Conservation (phyloP, 352 stramenopile species). For the Phytopythium sindhum region DNA sequence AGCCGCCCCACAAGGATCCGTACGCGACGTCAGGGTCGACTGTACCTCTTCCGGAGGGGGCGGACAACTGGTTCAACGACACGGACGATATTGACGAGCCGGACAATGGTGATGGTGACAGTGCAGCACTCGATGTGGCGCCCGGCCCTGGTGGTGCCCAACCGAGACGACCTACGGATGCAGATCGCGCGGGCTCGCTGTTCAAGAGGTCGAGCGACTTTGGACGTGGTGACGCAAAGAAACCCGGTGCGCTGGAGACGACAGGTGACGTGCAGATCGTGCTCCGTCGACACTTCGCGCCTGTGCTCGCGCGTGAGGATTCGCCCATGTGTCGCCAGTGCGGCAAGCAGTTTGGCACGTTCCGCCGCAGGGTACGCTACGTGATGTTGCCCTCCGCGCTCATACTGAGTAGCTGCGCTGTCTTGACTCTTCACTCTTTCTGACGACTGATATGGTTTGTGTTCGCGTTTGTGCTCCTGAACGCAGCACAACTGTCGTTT, state of each 20-base stretch:
- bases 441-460: background rate
- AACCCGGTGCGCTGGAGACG: constrained; percentile 3
- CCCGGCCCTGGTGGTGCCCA: background rate
- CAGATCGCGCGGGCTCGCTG: constrained; percentile 3
- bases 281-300: constrained; percentile 55
- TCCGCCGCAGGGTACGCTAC: constrained; percentile 54
- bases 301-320: constrained; percentile 45
- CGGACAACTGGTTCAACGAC: constrained; percentile 31
- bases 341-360: constrained; percentile 64
- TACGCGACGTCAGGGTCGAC: constrained; percentile 11
- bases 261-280: constrained; percentile 32
- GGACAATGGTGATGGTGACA: constrained; percentile 1
- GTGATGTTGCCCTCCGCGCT: background rate
- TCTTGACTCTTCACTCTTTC: background rate
- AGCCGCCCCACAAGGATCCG: constrained; percentile 14
- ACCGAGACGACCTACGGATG: background rate
- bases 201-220: constrained; percentile 18
- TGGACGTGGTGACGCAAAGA: background rate
- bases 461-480: background rate
- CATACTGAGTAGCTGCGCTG: background rate
- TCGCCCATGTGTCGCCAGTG: constrained; percentile 57
- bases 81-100: constrained; percentile 9
- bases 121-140: background rate
- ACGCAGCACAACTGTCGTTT: constrained; percentile 69
- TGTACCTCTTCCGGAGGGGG: constrained; percentile 15